Percentiles rank a stretch among this genome's conserved stretches.
phyloP scores from a whole-genome alignment of 257 asterid species.

The Nicotiana knightiana region DNA sequence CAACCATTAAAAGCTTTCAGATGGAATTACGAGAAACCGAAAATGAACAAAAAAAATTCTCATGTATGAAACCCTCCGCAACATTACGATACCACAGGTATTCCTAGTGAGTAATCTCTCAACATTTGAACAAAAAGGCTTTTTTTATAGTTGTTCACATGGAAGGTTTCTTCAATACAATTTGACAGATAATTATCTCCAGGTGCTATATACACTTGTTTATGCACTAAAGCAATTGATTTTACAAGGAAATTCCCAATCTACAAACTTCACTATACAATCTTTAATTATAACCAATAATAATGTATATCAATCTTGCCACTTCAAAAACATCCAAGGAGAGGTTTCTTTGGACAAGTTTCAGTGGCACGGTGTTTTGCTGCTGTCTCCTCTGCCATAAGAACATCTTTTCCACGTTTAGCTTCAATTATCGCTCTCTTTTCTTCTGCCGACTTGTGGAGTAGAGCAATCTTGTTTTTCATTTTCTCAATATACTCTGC shows the following conservation, averaged over 20 bases:
- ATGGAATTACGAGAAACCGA: not conserved
- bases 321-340: constrained; percentile 56
- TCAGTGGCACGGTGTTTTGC: constrained; percentile 84
- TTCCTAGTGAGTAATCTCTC: no score
- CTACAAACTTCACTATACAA: constrained; percentile 26
- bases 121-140: no score
- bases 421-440: constrained; percentile 66
- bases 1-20: not conserved
- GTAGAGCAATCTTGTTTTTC: constrained; percentile 69
- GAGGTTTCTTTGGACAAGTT: constrained; percentile 69
- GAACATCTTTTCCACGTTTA: constrained; percentile 76
- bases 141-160: not conserved
- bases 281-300: not conserved
- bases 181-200: not conserved
- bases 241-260: constrained; percentile 18
- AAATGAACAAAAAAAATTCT: not conserved
- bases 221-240: no score
- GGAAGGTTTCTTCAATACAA: not conserved
- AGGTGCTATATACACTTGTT: no score
- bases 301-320: constrained; percentile 3
- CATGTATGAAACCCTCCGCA: not conserved
- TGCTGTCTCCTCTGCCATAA: constrained; percentile 82
- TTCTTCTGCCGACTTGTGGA: constrained; percentile 82
- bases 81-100: not conserved
- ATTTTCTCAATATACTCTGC: constrained; percentile 62